Evolutionary conservation across 768 basidiomycete genomes (phyloP).

Genomic region (Rubroboletus satanas): DNA sequence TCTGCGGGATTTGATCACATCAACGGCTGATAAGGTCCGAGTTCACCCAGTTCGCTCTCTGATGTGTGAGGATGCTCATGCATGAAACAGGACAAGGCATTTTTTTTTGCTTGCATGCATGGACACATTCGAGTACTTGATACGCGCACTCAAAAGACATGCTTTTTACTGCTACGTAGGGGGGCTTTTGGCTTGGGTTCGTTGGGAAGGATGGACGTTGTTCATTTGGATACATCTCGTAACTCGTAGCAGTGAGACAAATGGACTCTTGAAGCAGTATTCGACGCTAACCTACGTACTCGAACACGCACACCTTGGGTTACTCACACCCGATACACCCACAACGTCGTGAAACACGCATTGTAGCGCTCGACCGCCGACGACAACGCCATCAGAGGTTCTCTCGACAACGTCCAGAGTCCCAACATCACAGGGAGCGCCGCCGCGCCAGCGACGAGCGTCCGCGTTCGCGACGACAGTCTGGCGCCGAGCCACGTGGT

Average conservation of each 20-base stretch:
- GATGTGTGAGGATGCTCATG: background rate
- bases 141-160: background rate
- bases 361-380: conserved; percentile 49
- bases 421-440: conserved; percentile 56
- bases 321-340: conserved; percentile 48
- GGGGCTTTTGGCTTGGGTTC: background rate
- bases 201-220: background rate
- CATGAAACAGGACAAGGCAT: background rate
- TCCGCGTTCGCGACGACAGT: conserved; percentile 21
- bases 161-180: background rate
- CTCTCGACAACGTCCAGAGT: conserved; percentile 47
- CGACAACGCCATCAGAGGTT: conserved; percentile 54
- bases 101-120: background rate
- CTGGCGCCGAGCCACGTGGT: conserved; percentile 37
- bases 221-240: background rate
- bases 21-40: background rate
- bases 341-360: conserved; percentile 44
- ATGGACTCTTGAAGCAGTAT: background rate
- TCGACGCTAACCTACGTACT: background rate
- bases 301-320: conserved; percentile 6
- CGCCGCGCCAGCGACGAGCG: conserved; percentile 33
- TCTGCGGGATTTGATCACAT: conserved; percentile 39
- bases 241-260: background rate
- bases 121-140: background rate
- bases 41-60: background rate